phyloP scores from a whole-genome alignment of 306 rosid species.

The Prunus mume region DNA sequence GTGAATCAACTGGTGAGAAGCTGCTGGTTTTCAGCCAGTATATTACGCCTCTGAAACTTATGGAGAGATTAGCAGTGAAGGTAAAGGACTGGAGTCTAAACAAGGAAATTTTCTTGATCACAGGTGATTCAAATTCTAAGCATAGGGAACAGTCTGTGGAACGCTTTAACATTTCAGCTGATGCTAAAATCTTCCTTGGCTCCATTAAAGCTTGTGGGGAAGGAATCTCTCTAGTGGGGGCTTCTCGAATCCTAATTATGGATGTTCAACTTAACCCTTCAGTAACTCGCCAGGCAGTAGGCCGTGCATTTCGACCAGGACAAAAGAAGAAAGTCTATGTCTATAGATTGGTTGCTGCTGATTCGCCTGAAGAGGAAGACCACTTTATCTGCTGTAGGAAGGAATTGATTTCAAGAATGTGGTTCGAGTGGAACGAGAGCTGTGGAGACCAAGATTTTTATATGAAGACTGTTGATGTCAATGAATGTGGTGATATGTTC shows the following conservation, averaged over 20 bases:
- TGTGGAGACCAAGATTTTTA: constrained; percentile 61
- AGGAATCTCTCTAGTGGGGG: constrained; percentile 92
- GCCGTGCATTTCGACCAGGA: constrained; percentile 95
- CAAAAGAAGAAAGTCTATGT: constrained; percentile 66
- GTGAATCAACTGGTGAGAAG: constrained; percentile 68
- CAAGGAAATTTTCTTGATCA: constrained; percentile 66
- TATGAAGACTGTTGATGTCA: constrained; percentile 44
- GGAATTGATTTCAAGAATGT: constrained; percentile 71
- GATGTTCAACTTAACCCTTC: constrained; percentile 89
- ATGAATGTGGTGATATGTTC: constrained; percentile 63
- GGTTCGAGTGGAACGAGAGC: constrained; percentile 91
- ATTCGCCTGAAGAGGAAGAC: constrained; percentile 78
- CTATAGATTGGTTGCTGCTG: constrained; percentile 76
- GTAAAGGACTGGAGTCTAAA: constrained; percentile 67
- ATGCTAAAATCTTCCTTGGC: constrained; percentile 80
- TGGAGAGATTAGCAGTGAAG: constrained; percentile 62
- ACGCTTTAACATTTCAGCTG: constrained; percentile 57
- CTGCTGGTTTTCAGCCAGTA: constrained; percentile 90
- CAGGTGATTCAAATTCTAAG: constrained; percentile 68
- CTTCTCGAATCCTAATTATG: constrained; percentile 75
- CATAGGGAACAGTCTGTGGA: constrained; percentile 70
- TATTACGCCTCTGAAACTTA: constrained; percentile 69
- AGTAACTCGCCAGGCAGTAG: constrained; percentile 88
- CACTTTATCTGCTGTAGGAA: constrained; percentile 61
- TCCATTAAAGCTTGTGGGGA: constrained; percentile 99